Percentiles rank a stretch among this genome's conserved stretches.
Conservation (phyloP, 2,329 filamentous ascomycete species). For the Fusarium continuum region DNA sequence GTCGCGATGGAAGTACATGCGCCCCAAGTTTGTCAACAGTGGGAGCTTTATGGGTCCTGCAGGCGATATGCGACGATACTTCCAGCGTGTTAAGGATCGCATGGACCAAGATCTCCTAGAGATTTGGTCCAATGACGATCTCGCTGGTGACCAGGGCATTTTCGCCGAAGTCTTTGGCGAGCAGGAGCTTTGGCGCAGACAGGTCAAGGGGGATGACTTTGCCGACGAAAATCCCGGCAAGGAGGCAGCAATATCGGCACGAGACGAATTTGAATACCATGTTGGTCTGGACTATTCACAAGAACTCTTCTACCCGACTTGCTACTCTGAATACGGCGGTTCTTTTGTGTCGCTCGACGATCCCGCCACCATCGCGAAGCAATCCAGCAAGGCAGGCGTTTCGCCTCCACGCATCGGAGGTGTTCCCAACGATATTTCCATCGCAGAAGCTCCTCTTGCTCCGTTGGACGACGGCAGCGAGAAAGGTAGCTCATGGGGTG, state of each 20-base stretch:
- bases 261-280: constrained; percentile 40
- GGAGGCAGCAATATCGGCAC: constrained; percentile 15
- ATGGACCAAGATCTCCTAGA: constrained; percentile 37
- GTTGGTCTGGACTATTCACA: constrained; percentile 44
- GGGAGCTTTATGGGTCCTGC: constrained; percentile 46
- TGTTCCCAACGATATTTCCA: constrained; percentile 37
- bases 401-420: constrained; percentile 36
- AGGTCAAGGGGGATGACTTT: constrained; percentile 20
- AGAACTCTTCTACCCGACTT: constrained; percentile 45
- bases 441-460: constrained; percentile 23
- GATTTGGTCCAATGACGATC: constrained; percentile 10
- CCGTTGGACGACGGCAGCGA: constrained; percentile 1
- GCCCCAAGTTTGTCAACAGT: constrained; percentile 46
- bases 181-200: constrained; percentile 38
- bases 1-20: constrained; percentile 31
- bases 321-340: constrained; percentile 43
- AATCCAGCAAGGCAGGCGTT: constrained; percentile 34
- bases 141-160: constrained; percentile 46
- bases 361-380: constrained; percentile 13
- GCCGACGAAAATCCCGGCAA: constrained; percentile 22
- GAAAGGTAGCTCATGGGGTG: constrained; percentile 25
- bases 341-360: constrained; percentile 38
- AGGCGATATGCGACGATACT: constrained; percentile 41
- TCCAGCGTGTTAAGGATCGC: constrained; percentile 40
- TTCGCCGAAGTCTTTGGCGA: constrained; percentile 47